Evolutionary conservation across 805 yeast species (phyloP).

Genomic region (Yamadazyma endophytica): DNA sequence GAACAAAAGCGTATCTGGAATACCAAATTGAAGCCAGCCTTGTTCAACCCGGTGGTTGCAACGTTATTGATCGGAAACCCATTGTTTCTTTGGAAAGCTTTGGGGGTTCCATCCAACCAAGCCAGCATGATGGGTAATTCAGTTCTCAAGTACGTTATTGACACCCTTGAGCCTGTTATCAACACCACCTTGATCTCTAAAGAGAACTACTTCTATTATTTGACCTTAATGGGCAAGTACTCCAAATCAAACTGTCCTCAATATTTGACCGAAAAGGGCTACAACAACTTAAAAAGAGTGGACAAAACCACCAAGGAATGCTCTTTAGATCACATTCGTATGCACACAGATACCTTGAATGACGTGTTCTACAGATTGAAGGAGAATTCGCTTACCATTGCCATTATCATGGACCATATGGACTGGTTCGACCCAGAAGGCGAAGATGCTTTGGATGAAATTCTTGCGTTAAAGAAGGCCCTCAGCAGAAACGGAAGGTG

Average conservation of each 20-base stretch:
- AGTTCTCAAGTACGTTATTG: conserved; percentile 64
- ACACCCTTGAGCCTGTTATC: conserved; percentile 75
- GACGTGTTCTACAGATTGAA: conserved; percentile 70
- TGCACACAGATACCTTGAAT: conserved; percentile 75
- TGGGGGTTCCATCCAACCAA: conserved; percentile 86
- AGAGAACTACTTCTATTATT: conserved; percentile 77
- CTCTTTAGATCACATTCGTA: conserved; percentile 65
- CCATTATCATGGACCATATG: conserved; percentile 88
- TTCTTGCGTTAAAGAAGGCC: conserved; percentile 58
- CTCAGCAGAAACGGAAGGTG: conserved; percentile 69
- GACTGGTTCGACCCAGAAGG: conserved; percentile 80
- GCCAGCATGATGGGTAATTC: conserved; percentile 76
- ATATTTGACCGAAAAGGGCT: conserved; percentile 61
- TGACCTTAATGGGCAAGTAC: conserved; percentile 62
- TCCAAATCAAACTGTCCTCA: conserved; percentile 67
- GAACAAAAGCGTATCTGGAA: conserved; percentile 69
- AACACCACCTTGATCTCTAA: conserved; percentile 56
- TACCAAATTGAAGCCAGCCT: conserved; percentile 56
- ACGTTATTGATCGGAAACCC: conserved; percentile 74
- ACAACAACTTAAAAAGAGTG: conserved; percentile 40
- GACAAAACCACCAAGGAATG: conserved; percentile 24
- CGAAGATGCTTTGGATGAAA: conserved; percentile 61
- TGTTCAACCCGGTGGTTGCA: conserved; percentile 67
- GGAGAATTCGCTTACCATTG: conserved; percentile 62
- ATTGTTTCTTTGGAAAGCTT: conserved; percentile 80